A percentile compares a stretch with the other conserved stretches of the same genome.
These are phyloP conservation scores for Macrotyloma uniflorum DNA, from an alignment of 306 rosid genomes.

Conservation along the genomic window DNA sequence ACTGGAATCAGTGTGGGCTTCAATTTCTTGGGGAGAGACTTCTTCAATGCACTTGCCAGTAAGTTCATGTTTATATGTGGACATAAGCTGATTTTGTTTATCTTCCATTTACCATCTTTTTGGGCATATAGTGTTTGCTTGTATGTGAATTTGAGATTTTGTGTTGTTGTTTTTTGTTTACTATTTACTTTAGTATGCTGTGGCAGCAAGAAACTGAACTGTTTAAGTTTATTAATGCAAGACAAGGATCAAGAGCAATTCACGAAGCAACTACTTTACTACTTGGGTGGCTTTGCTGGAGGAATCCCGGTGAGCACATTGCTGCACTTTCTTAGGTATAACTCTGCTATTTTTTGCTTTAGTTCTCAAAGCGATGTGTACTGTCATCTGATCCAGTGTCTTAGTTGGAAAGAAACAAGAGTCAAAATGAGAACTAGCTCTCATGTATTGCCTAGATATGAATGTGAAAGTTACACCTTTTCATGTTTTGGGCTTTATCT, in stretches of 20 bases:
- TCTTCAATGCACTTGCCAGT: constrained; percentile 94
- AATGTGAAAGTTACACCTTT: constrained; percentile 2
- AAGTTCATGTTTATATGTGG: constrained; percentile 37
- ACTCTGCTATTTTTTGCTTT: constrained; percentile 62
- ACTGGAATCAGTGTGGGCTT: constrained; percentile 96
- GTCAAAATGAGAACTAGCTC: background rate
- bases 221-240: constrained; percentile 50
- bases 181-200: constrained; percentile 16
- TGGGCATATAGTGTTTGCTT: constrained; percentile 7
- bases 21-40: constrained; percentile 93
- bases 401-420: background rate
- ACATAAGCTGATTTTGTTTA: background rate
- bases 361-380: constrained; percentile 37
- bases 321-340: constrained; percentile 91
- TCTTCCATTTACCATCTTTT: background rate
- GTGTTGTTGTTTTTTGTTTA: background rate
- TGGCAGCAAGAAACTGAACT: constrained; percentile 43
- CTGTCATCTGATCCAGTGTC: background rate
- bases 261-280: constrained; percentile 84
- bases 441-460: constrained; percentile 1
- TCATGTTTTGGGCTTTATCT: constrained; percentile 15
- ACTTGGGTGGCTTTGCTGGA: constrained; percentile 88
- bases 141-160: background rate
- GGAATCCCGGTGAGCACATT: constrained; percentile 99
- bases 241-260: constrained; percentile 98